phyloP scores from a whole-genome alignment of 768 basidiomycete genomes.

The Mycena galopus region DNA sequence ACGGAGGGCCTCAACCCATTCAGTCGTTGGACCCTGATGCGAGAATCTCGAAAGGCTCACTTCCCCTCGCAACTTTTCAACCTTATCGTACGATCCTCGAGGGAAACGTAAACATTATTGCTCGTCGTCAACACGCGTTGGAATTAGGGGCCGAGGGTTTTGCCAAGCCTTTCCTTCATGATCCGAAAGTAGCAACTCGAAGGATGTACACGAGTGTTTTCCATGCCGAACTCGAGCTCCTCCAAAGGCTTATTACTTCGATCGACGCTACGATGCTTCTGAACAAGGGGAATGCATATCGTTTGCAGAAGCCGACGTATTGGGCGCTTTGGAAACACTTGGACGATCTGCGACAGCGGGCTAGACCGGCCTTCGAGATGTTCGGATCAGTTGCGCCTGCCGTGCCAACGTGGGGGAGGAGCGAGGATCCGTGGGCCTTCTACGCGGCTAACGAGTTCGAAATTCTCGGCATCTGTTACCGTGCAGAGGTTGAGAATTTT shows the following conservation, averaged over 20 bases:
- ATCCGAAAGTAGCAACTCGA: background rate
- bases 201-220: background rate
- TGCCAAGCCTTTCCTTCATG: background rate
- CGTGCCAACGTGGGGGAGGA: background rate
- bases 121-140: background rate
- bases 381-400: background rate
- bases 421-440: background rate
- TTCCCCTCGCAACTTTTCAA: background rate
- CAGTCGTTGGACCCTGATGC: too few species aligned
- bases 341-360: background rate
- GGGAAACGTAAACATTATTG: background rate
- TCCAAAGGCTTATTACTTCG: background rate
- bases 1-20: too few species aligned
- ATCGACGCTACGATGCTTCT: background rate
- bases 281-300: background rate
- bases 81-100: background rate
- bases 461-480: background rate
- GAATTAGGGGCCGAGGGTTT: background rate
- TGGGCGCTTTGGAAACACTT: background rate
- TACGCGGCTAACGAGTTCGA: background rate
- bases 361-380: background rate
- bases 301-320: background rate
- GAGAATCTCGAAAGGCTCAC: too few species aligned
- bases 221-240: background rate
- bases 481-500: background rate